Base-by-base conservation (phyloP, 192 early-diverging fungal species). In the Kickxella alabastrina region DNA sequence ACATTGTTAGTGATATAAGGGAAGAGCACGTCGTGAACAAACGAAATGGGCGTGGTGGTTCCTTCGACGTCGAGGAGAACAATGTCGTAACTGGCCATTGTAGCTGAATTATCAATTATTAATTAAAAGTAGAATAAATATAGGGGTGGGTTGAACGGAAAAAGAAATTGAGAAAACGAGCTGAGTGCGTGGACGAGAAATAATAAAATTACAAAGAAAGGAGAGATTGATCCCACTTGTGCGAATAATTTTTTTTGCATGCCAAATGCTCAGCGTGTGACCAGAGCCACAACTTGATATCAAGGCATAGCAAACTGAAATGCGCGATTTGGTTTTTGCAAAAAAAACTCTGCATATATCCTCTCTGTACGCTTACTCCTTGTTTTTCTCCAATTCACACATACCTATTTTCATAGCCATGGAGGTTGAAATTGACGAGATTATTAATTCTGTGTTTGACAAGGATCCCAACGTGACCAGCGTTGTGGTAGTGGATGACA, bases 1-100 rank as follows among this genome's bases (percentile, higher is more conserved):
- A 90, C 54, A 34, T 85, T 78, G 25, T 70, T 57, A 22, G 63
- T 63, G 28, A 93, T 86, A 64, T 92, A 94, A 13, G 96, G 93
- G 51, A 99, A 99, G 55, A 99, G 68, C 10, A 80, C 80, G 40
- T 95, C 91, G 68, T 93, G 91, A 17, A 99, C 94, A 81, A 97
- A 99, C 19, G 91, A 83, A 25, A 99, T 95, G 14, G 94, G 92
- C 1, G 92, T 95, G 6, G 92, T 97, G 1, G 96, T 99, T 14
- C 96, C 93, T 67, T 97, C 92, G 56, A 95, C 88, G 59, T 95
- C 92, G n/a, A 91, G 71, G 41, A 95, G 43, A 22, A 78, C 72
- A 14, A 49, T 52, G 15, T 64, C 65, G 51, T 75, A 75, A 28
- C 24, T 27, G 4, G 17, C 10, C 36, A 37, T 21, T 10, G 28